Evolutionary conservation across 495 filamentous ascomycete genomes (phyloP), one percentile per base, ranked within the genome.

Genomic region (Neurospora sp.): DNA sequence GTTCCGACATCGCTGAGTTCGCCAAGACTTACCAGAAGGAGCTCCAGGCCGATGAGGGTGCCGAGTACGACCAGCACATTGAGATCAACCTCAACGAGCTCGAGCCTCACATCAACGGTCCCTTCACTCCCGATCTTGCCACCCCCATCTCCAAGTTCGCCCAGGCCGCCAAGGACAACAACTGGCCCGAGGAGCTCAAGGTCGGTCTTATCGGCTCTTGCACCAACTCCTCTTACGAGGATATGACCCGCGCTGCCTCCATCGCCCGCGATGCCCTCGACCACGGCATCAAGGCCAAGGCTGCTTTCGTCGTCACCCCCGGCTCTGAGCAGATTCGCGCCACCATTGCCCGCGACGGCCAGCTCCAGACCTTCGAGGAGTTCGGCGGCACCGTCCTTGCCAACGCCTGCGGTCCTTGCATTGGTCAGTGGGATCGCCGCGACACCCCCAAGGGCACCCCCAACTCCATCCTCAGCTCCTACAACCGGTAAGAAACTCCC

Each of bases 221-320:
- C 92, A 99, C 96, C 77, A 99, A 99, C 89, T 97, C 94, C 59
- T 98, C 94, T 38, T 99, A 99, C 83, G 96, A 99, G 87, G 96
- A 99, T 80, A 98, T 99, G 96, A 92, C 91, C 77, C 93, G 96
- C 75, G 92, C 90, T 79, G 96, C 96, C 71, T 93, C 94, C 41
- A 98, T 99, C 82, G 96, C 95, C 69, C 93, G 90, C 72, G 94
- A 99, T 83, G 96, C 96, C 76, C 88, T 98, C 72, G 83, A 94
- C 85, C 95, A 98, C 81, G 96, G 96, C 75, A 74, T 98, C 80
- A 98, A 97, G 88, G 88, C 96, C 76, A 97, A 97, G 89, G 87
- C 93, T 78, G 85, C 92, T 78, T 98, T 98, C 87, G 93, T 92
- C 78, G 92, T 99, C 75, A 98, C 96, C 74, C 96, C 96, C 72